phyloP scores from a whole-genome alignment of 345 rosid species.

The Kandelia obovata region DNA sequence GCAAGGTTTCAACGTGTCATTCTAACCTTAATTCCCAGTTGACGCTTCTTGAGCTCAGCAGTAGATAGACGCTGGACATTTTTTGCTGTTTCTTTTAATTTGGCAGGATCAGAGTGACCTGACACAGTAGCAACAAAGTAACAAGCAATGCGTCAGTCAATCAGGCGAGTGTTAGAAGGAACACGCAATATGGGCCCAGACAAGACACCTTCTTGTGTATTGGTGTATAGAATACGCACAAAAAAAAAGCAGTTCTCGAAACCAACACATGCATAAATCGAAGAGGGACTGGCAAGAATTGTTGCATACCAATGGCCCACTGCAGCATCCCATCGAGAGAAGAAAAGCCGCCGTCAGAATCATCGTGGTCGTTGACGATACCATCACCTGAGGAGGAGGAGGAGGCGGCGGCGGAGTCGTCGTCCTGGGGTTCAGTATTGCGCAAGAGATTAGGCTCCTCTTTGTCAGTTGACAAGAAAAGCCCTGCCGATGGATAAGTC shows the following conservation, averaged over 20 bases:
- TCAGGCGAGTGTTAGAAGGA: background rate
- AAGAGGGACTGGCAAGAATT: too few relatives aligned
- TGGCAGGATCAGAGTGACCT: constrained; percentile 92
- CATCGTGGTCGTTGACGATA: constrained; percentile 31
- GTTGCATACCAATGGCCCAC: constrained; percentile 73
- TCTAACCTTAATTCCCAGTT: constrained; percentile 65
- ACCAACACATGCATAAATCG: too few relatives aligned
- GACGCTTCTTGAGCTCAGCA: constrained; percentile 71
- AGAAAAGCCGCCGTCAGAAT: constrained; percentile 79
- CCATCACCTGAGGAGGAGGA: too few relatives aligned
- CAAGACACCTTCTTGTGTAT: too few relatives aligned
- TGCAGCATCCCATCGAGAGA: constrained; percentile 87
- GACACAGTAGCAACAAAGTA: constrained; percentile 5
- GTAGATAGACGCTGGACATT: constrained; percentile 61
- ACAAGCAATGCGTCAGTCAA: too few relatives aligned
- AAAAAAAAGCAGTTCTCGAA: too few relatives aligned
- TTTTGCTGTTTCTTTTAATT: constrained; percentile 66
- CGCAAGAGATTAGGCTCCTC: constrained; percentile 56
- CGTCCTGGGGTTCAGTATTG: constrained; percentile 29
- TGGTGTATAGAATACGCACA: too few relatives aligned
- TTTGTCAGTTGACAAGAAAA: constrained; percentile 60
- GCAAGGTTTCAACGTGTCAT: too few relatives aligned
- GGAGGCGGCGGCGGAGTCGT: constrained; percentile 28
- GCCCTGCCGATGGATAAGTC: constrained; percentile 35
- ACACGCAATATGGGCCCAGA: too few relatives aligned